A percentile compares a stretch with the other conserved stretches of the same genome.
Evolutionary conservation across 2,329 filamentous ascomycete genomes (phyloP).

Genomic region (Talaromyces sp.): DNA sequence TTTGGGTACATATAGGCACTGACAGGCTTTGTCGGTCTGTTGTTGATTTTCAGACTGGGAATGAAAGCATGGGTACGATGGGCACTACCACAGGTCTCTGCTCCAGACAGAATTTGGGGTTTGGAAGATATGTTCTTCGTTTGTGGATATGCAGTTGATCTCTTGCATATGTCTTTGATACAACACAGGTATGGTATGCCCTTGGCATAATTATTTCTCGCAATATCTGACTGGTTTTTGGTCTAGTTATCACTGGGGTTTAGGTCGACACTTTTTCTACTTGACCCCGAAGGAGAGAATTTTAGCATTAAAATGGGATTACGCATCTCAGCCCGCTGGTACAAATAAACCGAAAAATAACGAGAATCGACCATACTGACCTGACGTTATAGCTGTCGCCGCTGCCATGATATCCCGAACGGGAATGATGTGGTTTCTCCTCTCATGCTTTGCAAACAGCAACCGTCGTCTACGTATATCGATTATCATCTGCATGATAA

Average conservation of each 20-base stretch:
- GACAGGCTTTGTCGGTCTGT: slow-evolving; percentile 15
- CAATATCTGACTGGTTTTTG: neutral
- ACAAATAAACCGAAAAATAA: slow-evolving; percentile 12
- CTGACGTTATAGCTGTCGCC: slow-evolving; percentile 19
- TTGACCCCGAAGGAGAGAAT: slow-evolving; percentile 20
- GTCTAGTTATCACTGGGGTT: slow-evolving; percentile 24
- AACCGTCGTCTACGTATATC: slow-evolving; percentile 24
- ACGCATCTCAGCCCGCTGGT: slow-evolving; percentile 22
- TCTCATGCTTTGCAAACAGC: slow-evolving; percentile 29
- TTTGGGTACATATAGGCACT: slow-evolving; percentile 10
- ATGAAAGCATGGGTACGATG: slow-evolving; percentile 29
- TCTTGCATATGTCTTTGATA: slow-evolving; percentile 28
- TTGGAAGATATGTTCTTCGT: slow-evolving; percentile 29
- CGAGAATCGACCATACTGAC: slow-evolving; percentile 9
- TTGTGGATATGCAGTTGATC: slow-evolving; percentile 25
- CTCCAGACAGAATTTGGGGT: slow-evolving; percentile 29
- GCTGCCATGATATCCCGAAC: slow-evolving; percentile 32
- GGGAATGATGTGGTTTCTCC: slow-evolving; percentile 34
- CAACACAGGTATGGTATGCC: slow-evolving; percentile 24
- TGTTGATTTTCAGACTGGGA: slow-evolving; percentile 15
- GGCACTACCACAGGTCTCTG: slow-evolving; percentile 27
- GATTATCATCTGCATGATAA: slow-evolving; percentile 27
- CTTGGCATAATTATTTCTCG: neutral
- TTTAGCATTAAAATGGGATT: slow-evolving; percentile 26
- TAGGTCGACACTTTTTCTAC: slow-evolving; percentile 31